Evolutionary conservation across 208 protist species (phyloP).

Genomic region (Acanthamoeba royreba): DNA sequence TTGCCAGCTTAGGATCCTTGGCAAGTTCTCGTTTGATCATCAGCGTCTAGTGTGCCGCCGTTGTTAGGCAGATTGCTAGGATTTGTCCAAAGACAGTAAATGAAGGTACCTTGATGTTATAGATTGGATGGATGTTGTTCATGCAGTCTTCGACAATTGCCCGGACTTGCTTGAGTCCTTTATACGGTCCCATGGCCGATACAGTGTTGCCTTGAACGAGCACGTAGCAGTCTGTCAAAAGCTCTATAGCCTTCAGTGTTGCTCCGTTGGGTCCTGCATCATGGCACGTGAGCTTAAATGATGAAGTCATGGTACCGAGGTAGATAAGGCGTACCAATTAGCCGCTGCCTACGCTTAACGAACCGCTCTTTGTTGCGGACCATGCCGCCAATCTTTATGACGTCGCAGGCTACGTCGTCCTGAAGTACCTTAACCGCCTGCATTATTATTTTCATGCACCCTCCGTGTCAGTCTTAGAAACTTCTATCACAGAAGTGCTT

Average conservation of each 20-base stretch:
- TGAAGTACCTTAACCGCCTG: slow-evolving; percentile 96
- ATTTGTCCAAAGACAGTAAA: not conserved
- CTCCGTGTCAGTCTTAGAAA: too few species aligned
- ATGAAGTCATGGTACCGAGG: not conserved
- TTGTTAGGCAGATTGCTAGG: not conserved
- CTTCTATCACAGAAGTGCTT: too few species aligned
- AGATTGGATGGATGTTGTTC: slow-evolving; percentile 99
- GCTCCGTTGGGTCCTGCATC: slow-evolving; percentile 3
- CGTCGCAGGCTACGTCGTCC: slow-evolving; percentile 96
- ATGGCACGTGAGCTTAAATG: too few species aligned
- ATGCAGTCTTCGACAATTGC: slow-evolving; percentile 99
- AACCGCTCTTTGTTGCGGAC: slow-evolving; percentile 94
- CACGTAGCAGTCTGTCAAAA: slow-evolving; percentile 98
- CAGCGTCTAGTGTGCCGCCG: slow-evolving; percentile 78
- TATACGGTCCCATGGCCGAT: slow-evolving; percentile 92
- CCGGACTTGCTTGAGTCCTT: slow-evolving; percentile 92
- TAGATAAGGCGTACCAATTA: slow-evolving; percentile 87
- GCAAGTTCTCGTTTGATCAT: slow-evolving; percentile 98
- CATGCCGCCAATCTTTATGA: slow-evolving; percentile 97
- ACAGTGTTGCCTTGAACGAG: slow-evolving; percentile 98
- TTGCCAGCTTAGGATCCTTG: slow-evolving; percentile 93
- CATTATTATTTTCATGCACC: not conserved
- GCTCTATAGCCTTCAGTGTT: slow-evolving; percentile 87
- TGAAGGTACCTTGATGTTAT: slow-evolving; percentile 93
- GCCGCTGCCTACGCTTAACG: slow-evolving; percentile 97